phyloP scores from a whole-genome alignment of 2,329 filamentous ascomycete genomes.

The Colletotrichum orbiculare region DNA sequence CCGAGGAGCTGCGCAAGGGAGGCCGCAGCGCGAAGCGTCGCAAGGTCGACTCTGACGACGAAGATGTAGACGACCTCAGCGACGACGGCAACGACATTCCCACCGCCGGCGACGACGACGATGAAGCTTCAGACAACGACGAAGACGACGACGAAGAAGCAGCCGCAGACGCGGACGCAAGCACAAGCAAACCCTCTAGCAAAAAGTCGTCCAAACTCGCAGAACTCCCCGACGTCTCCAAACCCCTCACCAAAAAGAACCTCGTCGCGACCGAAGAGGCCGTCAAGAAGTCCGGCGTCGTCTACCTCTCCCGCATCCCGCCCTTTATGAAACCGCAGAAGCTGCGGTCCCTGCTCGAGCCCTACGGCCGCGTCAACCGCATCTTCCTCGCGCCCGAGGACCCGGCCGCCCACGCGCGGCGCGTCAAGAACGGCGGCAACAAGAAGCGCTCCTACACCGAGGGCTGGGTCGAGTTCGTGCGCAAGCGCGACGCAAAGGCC shows the following conservation, averaged over 20 bases:
- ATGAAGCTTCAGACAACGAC: slow-evolving; percentile 39
- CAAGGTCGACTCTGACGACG: slow-evolving; percentile 62
- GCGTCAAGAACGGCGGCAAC: slow-evolving; percentile 80
- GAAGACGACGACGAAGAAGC: slow-evolving; percentile 33
- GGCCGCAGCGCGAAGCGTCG: slow-evolving; percentile 71
- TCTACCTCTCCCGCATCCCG: slow-evolving; percentile 86
- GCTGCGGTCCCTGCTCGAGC: slow-evolving; percentile 78
- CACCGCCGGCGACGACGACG: slow-evolving; percentile 43
- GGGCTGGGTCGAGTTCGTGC: slow-evolving; percentile 86
- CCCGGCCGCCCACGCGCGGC: slow-evolving; percentile 70
- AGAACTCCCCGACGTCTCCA: slow-evolving; percentile 60
- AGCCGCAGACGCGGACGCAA: slow-evolving; percentile 35
- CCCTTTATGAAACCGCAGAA: slow-evolving; percentile 90
- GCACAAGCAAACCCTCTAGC: slow-evolving; percentile 39
- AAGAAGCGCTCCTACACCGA: slow-evolving; percentile 86
- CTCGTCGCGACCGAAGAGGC: slow-evolving; percentile 72
- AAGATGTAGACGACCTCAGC: slow-evolving; percentile 51
- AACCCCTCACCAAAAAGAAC: slow-evolving; percentile 73
- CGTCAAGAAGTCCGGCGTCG: slow-evolving; percentile 79
- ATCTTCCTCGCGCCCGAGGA: slow-evolving; percentile 85
- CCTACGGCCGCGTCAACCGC: slow-evolving; percentile 80
- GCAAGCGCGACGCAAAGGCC: slow-evolving; percentile 81
- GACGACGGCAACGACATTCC: slow-evolving; percentile 49
- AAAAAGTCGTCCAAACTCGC: slow-evolving; percentile 39
- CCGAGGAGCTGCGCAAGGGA: slow-evolving; percentile 74